phyloP scores from a whole-genome alignment of 345 rosid species.

The Boechera stricta region DNA sequence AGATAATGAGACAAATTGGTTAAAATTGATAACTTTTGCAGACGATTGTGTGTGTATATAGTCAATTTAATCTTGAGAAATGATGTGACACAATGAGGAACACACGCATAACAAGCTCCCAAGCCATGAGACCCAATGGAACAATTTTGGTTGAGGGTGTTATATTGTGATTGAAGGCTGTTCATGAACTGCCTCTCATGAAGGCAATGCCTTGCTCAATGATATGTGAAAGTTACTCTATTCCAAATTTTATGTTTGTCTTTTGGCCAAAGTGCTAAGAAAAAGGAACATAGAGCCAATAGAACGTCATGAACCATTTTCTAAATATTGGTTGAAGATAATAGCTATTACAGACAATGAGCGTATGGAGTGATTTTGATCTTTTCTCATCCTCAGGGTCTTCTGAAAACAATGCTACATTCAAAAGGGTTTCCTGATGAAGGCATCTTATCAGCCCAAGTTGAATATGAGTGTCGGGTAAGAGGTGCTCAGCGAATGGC shows the following conservation, averaged over 20 bases:
- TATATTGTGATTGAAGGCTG: conserved; percentile 1
- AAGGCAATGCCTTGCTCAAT: background rate
- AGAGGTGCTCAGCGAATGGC: conserved; percentile 99
- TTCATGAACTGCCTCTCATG: background rate
- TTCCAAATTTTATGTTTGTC: background rate
- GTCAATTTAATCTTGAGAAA: background rate
- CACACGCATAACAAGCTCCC: background rate
- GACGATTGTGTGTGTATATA: conserved; percentile 3
- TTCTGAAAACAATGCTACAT: conserved; percentile 88
- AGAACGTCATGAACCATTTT: conserved; percentile 5
- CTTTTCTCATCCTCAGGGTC: conserved; percentile 60
- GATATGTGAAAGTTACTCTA: background rate
- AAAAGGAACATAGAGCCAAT: conserved; percentile 3
- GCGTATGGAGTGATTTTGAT: conserved; percentile 27
- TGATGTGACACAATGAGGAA: background rate
- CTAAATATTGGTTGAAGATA: background rate
- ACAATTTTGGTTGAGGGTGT: conserved; percentile 1
- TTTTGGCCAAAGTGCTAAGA: background rate
- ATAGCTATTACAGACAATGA: conserved; percentile 18
- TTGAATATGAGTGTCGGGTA: conserved; percentile 90
- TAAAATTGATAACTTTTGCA: conserved; percentile 10
- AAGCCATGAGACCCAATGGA: background rate
- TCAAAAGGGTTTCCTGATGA: conserved; percentile 81
- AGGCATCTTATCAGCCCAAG: conserved; percentile 72
- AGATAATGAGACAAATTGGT: background rate